Conservation (phyloP, 1,284 basidiomycete species). For the Exobasidium rhododendri region DNA sequence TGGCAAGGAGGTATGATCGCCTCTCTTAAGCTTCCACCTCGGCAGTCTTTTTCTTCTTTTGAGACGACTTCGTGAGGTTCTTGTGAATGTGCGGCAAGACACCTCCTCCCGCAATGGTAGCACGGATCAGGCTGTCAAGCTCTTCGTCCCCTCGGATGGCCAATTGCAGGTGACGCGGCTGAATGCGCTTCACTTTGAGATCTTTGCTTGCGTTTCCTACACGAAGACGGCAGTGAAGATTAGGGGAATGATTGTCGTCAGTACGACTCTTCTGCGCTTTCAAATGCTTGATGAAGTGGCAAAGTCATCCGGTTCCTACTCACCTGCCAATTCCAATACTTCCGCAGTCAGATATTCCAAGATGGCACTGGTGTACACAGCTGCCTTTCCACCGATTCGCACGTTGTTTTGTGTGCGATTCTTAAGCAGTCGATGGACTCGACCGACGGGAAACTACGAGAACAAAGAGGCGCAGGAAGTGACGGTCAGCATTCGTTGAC, state of each 20-base stretch:
- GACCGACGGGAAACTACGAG: conserved; percentile 78
- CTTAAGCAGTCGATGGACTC: conserved; percentile 93
- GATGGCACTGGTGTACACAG: conserved; percentile 86
- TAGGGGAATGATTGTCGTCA: neutral
- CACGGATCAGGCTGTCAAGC: conserved; percentile 62
- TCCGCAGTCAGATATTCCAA: conserved; percentile 87
- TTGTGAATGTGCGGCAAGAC: conserved; percentile 97
- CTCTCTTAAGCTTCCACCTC: conserved; percentile 14
- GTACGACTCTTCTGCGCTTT: neutral
- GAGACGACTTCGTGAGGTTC: conserved; percentile 51
- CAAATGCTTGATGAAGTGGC: neutral
- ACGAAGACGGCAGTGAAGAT: neutral
- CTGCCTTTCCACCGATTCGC: conserved; percentile 85
- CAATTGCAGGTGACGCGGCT: conserved; percentile 84
- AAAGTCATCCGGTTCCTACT: conserved; percentile 49
- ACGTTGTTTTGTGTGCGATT: conserved; percentile 88
- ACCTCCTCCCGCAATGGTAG: conserved; percentile 72
- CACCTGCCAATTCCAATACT: conserved; percentile 81
- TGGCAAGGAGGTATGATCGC: neutral
- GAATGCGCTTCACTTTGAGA: conserved; percentile 91
- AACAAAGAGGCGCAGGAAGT: conserved; percentile 19
- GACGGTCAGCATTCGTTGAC: conserved; percentile 8
- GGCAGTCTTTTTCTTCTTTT: conserved; percentile 31
- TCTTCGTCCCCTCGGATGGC: conserved; percentile 96
- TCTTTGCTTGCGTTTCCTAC: conserved; percentile 94